Conservation (phyloP, 2,329 filamentous ascomycete species). For the Ceratocystiopsis brevicomis region DNA sequence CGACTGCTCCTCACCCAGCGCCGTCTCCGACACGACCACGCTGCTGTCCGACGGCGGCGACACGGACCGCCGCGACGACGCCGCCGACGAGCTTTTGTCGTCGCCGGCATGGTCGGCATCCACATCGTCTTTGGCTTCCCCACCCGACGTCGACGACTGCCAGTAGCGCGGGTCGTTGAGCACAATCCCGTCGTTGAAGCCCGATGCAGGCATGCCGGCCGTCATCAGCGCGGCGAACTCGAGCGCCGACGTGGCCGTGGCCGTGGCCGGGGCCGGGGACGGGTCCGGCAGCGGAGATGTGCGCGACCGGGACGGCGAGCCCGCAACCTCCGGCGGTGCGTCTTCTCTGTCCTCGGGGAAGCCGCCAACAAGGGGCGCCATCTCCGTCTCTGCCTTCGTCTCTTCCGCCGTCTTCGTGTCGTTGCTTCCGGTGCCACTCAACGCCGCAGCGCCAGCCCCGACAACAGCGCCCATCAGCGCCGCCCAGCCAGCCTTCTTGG, state of each 20-base stretch:
- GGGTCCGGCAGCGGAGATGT: conserved; percentile 18
- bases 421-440: background rate
- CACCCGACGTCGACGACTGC: conserved; percentile 40
- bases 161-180: conserved; percentile 46
- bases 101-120: conserved; percentile 19
- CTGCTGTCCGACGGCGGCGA: too few species aligned
- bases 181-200: conserved; percentile 52
- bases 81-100: conserved; percentile 15
- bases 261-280: too few species aligned
- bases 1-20: conserved; percentile 5
- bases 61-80: background rate
- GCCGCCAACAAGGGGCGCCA: background rate
- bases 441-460: conserved; percentile 17
- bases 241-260: conserved; percentile 17
- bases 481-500: conserved; percentile 27
- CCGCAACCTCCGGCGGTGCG: conserved; percentile 16
- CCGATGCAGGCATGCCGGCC: conserved; percentile 47
- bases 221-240: conserved; percentile 52
- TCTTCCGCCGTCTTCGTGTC: conserved; percentile 1
- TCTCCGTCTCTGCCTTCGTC: conserved; percentile 4
- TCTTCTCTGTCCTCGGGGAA: conserved; percentile 1
- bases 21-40: conserved; percentile 8
- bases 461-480: conserved; percentile 31
- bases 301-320: conserved; percentile 38
- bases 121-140: too few species aligned